phyloP scores from a whole-genome alignment of 2,329 filamentous ascomycete genomes.

The Fusarium redolens region DNA sequence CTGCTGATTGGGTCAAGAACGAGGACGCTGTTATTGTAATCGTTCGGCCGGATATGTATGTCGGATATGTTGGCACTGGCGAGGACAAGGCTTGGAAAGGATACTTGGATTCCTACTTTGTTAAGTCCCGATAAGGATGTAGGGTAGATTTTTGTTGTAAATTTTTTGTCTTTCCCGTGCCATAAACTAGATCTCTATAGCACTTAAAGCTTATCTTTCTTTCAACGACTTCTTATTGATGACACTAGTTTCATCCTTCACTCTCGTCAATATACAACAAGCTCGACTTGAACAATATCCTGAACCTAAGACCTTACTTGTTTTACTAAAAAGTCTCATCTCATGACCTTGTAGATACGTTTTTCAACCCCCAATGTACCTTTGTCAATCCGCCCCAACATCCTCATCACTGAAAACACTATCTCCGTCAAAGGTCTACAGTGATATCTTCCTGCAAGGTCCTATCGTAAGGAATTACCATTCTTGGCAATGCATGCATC shows the following conservation, averaged over 20 bases:
- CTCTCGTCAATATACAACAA: rapidly evolving
- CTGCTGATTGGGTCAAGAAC: conserved; percentile 6
- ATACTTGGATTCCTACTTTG: conserved; percentile 8
- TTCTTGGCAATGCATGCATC: background rate
- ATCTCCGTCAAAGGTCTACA: background rate
- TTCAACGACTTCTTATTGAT: background rate
- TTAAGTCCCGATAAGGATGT: background rate
- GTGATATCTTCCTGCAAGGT: too few relatives aligned
- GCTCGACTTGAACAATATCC: rapidly evolving
- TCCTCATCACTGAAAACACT: rapidly evolving
- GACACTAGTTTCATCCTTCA: rapidly evolving
- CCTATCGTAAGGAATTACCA: background rate
- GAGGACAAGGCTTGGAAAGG: conserved; percentile 12
- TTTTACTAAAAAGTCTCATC: too few relatives aligned
- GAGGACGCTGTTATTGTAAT: background rate
- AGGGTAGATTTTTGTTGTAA: background rate
- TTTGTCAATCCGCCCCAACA: rapidly evolving
- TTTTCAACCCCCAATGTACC: too few relatives aligned
- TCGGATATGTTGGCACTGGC: conserved; percentile 17
- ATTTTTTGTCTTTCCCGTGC: rapidly evolving
- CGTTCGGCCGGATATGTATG: conserved; percentile 39
- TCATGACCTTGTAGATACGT: too few relatives aligned
- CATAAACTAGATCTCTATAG: background rate
- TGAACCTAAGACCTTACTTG: too few relatives aligned
- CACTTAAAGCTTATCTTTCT: background rate